These are phyloP conservation scores for Colletotrichum sublineola DNA, from an alignment of 2,329 filamentous ascomycete species.

Conservation along the genomic window DNA sequence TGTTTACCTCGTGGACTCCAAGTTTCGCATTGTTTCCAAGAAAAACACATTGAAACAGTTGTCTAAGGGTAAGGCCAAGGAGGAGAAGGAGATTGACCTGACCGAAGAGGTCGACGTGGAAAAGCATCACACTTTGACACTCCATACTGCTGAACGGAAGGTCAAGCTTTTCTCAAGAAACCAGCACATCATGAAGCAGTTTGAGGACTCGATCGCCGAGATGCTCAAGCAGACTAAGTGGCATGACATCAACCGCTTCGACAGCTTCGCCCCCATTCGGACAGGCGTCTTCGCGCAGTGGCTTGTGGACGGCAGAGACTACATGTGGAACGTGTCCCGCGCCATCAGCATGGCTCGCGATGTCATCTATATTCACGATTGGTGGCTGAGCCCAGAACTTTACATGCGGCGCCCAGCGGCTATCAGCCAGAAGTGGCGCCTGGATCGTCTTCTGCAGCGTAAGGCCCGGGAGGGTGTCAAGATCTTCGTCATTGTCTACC, in stretches of 20 bases:
- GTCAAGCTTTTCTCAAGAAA: conserved; percentile 92
- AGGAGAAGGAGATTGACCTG: conserved; percentile 66
- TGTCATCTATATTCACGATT: conserved; percentile 99
- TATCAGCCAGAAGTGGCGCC: conserved; percentile 97
- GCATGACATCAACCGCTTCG: conserved; percentile 87
- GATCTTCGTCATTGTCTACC: conserved; percentile 96
- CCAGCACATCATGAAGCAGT: conserved; percentile 89
- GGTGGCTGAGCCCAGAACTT: conserved; percentile 97
- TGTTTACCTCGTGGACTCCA: conserved; percentile 94
- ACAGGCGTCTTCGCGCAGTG: conserved; percentile 91
- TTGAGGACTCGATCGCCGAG: conserved; percentile 90
- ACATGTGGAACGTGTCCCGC: conserved; percentile 99
- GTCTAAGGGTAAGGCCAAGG: conserved; percentile 60
- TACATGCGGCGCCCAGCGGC: conserved; percentile 94
- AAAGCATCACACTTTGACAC: conserved; percentile 86
- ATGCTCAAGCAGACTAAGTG: conserved; percentile 89
- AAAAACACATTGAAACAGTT: conserved; percentile 68
- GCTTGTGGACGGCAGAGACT: conserved; percentile 96
- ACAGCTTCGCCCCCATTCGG: conserved; percentile 92
- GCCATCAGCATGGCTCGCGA: conserved; percentile 98
- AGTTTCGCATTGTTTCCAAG: conserved; percentile 86
- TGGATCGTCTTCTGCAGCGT: conserved; percentile 91
- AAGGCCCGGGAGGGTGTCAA: conserved; percentile 97
- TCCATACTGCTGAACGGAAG: conserved; percentile 93
- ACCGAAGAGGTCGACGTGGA: conserved; percentile 53